Percentiles rank a stretch among this genome's conserved stretches.
These are phyloP conservation scores for Penicillium parvum DNA, from an alignment of 495 filamentous ascomycete species.

Conservation along the genomic window DNA sequence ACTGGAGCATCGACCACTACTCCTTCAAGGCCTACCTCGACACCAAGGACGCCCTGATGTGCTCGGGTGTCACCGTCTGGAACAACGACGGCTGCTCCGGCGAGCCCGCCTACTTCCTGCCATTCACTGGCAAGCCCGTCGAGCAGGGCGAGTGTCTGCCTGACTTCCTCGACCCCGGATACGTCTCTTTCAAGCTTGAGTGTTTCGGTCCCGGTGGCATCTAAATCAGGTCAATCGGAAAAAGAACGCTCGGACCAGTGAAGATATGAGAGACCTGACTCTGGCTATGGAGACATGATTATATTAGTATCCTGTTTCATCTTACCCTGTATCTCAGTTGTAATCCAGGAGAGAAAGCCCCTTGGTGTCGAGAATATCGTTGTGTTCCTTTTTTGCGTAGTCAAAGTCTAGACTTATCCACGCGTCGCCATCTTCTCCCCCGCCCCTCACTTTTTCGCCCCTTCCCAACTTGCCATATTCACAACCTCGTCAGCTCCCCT, in stretches of 20 bases:
- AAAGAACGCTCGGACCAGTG: not conserved
- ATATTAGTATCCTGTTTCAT: slow-evolving; percentile 3
- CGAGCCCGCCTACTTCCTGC: slow-evolving; percentile 14
- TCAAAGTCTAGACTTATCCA: no score
- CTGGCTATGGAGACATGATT: not conserved
- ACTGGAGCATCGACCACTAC: slow-evolving; percentile 26
- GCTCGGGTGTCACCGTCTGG: slow-evolving; percentile 20
- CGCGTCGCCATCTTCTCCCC: no score
- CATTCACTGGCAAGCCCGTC: slow-evolving; percentile 14
- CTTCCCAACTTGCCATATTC: not conserved
- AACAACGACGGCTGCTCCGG: slow-evolving; percentile 25
- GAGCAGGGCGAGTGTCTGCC: slow-evolving; percentile 19
- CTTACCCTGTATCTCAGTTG: slow-evolving; percentile 12
- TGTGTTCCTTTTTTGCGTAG: not conserved
- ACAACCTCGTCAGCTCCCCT: not conserved
- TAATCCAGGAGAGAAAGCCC: slow-evolving; percentile 7
- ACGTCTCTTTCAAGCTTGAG: slow-evolving; percentile 20
- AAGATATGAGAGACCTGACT: not conserved
- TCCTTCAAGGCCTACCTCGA: slow-evolving; percentile 18
- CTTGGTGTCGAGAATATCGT: not conserved
- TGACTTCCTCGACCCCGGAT: slow-evolving; percentile 19
- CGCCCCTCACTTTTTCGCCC: slow-evolving; percentile 6
- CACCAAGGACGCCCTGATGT: slow-evolving; percentile 21
- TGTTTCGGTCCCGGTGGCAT: slow-evolving; percentile 10
- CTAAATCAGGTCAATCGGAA: not conserved